Base-by-base conservation (phyloP, 345 rosid genomes). In the Fremontodendron californicum region DNA sequence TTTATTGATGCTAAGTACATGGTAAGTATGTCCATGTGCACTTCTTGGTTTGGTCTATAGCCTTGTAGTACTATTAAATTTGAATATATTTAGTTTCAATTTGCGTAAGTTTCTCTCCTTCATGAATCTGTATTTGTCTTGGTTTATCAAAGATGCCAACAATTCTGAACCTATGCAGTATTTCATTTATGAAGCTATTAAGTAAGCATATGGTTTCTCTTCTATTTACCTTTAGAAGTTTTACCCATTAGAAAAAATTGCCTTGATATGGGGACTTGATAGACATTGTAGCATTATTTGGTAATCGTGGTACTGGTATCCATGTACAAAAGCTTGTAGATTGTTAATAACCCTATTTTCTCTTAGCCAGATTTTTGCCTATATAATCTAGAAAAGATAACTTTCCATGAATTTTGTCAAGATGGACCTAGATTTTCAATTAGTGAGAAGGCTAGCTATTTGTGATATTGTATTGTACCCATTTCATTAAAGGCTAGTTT, bases 1-100 rank as follows among this genome's bases (percentile, higher is more conserved):
- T 95, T 95, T 76, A 82, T 95, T 85, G 92, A 93, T 80, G 93
- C 90, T 70, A 92, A 92, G 69, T 93, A 93, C 90, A 95, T 95
- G 99, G 99, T 95, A 87, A 49, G 81, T 64, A 64, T 81, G 51
- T 54, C 5, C 55, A 42, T 18, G 18, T 51, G 2, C 60, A 8
- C 27, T 6, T 54, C 21, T 21, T 52, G 9, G 9, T n/a, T 5
- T 11, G 13, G 3, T 4, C 54, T 49, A 16, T 49, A 16, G 13
- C 46, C 69, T 19, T 37, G 12, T 64, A 51, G 55, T 18, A 9
- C 3, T 37, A 19, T 9, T 10, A 54, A 54, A 54, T 54, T 21
- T 55, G 61, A 55, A 55, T 55, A 9, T 23, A 21, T 55, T 55
- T 23, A 0, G 15, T 21, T 55, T 55, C 31, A 21, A 23, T 2